Evolutionary conservation across 345 rosid species (phyloP), one percentile per base, ranked within the genome.

Genomic region (Melaleuca alternifolia): DNA sequence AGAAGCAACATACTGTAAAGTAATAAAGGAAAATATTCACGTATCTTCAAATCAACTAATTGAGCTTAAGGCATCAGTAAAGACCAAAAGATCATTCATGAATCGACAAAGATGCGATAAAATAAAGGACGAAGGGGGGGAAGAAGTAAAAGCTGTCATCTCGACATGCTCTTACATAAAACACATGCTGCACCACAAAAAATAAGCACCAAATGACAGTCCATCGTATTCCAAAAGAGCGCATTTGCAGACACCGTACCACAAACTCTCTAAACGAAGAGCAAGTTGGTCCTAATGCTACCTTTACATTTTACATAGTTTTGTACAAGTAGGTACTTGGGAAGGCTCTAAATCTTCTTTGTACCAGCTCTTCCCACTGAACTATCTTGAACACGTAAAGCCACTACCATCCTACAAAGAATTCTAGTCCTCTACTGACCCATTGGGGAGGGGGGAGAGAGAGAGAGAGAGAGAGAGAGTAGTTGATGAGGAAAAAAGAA

Each of bases 261-360:
- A 83, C 11, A 50, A 51, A 82, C 20, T 30, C 84, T 51, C 84
- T 50, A n/a, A 48, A 71, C 79, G 16, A 4, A 6, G 37, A 71
- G 56, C 50, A 8, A 48, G 84, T 71, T 37, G 24, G 48, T 71
- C 79, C 48, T 33, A 71, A 71, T 41, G 56, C 50, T 52, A 51
- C 56, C 84, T 83, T 84, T 37, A 44, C 75, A 50, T 62, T 84
- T 61, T 82, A 85, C 71, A 61, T 48, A 51, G 41, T 88, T 89
- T 50, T 88, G 86, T 88, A 89, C 90, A 92, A 65, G 51, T 76
- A 51, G 83, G 76, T 77, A 86, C 30, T 59, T 61, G 50, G 84
- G 86, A 82, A 88, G 77, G 52, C 82, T 79, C 41, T 79, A 82
- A 85, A 56, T 33, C 54, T 51, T 85, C 82, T 24, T 57, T 56